These are phyloP conservation scores for Phytopythium mirpurense DNA, from an alignment of 352 stramenopile species.

Conservation along the genomic window DNA sequence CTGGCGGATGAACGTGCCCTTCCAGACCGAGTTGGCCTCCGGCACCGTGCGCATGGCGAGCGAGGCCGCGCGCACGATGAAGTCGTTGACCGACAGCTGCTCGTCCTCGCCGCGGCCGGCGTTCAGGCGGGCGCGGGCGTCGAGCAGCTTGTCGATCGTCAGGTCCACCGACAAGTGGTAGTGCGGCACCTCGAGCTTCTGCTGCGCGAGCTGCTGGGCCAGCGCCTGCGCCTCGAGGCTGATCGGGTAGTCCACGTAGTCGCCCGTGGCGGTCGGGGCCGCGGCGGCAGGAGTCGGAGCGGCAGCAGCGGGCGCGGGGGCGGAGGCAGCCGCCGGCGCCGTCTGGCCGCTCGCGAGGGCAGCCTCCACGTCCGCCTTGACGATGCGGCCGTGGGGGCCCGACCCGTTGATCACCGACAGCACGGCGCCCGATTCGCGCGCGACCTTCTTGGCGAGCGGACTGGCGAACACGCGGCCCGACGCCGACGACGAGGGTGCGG, in stretches of 20 bases:
- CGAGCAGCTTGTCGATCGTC: conserved; percentile 89
- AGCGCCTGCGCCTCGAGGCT: conserved; percentile 68
- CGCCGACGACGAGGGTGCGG: conserved; percentile 11
- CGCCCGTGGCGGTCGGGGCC: conserved; percentile 38
- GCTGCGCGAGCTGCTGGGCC: conserved; percentile 87
- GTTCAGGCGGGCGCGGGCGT: conserved; percentile 88
- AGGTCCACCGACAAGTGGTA: conserved; percentile 97
- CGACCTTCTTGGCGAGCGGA: conserved; percentile 92
- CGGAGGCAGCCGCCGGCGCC: conserved; percentile 14
- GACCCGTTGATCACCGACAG: conserved; percentile 70
- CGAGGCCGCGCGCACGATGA: conserved; percentile 95
- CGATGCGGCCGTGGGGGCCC: conserved; percentile 87
- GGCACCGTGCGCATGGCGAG: conserved; percentile 96
- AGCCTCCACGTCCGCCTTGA: conserved; percentile 93
- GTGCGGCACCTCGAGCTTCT: conserved; percentile 94
- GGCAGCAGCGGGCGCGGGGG: conserved; percentile 17
- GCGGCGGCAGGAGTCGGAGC: conserved; percentile 20
- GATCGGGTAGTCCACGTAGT: conserved; percentile 93
- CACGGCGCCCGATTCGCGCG: conserved; percentile 69
- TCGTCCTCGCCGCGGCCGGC: conserved; percentile 88
- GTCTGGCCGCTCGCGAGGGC: conserved; percentile 70
- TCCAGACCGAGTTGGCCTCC: conserved; percentile 86
- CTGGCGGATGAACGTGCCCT: conserved; percentile 91
- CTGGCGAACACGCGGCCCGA: conserved; percentile 90
- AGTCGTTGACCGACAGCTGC: conserved; percentile 97